Evolutionary conservation across 2,329 filamentous ascomycete species (phyloP).

Genomic region (Pseudonectria foliicola): DNA sequence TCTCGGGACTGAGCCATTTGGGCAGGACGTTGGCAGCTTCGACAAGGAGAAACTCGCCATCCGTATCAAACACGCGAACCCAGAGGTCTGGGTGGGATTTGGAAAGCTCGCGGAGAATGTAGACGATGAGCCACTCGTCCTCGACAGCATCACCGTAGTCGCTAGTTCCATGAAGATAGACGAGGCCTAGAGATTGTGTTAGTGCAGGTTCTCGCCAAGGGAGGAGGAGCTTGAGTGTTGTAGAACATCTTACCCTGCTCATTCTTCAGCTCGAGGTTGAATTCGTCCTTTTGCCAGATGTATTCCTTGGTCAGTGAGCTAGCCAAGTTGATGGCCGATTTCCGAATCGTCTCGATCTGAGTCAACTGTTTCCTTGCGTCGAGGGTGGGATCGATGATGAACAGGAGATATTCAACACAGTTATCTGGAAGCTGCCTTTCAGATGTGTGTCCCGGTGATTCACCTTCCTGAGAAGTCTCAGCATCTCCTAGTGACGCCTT

Average conservation of each 20-base stretch:
- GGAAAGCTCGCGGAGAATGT: conserved; percentile 75
- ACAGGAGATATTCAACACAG: conserved; percentile 77
- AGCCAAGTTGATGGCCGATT: conserved; percentile 55
- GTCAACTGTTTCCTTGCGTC: conserved; percentile 51
- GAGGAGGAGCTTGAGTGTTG: neutral
- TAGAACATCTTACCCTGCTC: conserved; percentile 42
- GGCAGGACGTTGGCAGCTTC: conserved; percentile 87
- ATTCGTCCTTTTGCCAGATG: conserved; percentile 88
- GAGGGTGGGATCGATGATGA: conserved; percentile 54
- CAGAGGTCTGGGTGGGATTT: conserved; percentile 66
- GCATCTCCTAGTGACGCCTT: conserved; percentile 2
- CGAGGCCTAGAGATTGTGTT: conserved; percentile 31
- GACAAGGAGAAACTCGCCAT: conserved; percentile 91
- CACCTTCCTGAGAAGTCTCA: neutral
- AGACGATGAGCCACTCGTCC: conserved; percentile 96
- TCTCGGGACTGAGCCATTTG: conserved; percentile 85
- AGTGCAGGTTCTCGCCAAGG: conserved; percentile 2
- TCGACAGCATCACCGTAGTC: conserved; percentile 93
- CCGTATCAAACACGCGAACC: conserved; percentile 76
- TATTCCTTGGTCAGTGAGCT: conserved; percentile 69
- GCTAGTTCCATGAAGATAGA: conserved; percentile 68
- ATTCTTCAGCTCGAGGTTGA: conserved; percentile 61
- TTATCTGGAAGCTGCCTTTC: conserved; percentile 60
- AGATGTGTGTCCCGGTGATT: conserved; percentile 1
- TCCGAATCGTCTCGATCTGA: conserved; percentile 65